Base-by-base conservation (phyloP, 305 asterid species). In the Caryopteris hybrid region DNA sequence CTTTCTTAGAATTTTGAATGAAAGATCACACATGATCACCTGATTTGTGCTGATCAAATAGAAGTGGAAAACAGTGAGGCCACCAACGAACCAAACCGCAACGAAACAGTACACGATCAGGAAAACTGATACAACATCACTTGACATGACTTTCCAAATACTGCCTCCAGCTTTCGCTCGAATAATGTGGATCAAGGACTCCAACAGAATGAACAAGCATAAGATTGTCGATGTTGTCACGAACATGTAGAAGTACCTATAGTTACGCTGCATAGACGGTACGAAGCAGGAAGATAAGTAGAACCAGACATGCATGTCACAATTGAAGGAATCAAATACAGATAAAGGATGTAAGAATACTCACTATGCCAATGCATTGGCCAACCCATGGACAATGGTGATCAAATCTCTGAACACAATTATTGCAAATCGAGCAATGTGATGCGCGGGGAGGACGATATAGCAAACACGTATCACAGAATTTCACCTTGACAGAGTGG, bases 381-480 rank as follows among this genome's bases (percentile, higher is more conserved):
- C 96, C 93, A 31, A 88, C 84, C 93, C 93, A 88, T 4, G 93
- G 93, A 33, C 96, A 88, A 33, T 88, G 96, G 72, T 88, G 96
- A 74, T 88, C 96, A 47, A 86, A 86, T 75, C 80, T 81, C 74
- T 79, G 85, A 27, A 88, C 93, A 61, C 96, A 86, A 56, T 70
- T 70, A 9, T 70, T 70, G 47, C 75, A 70, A 8, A 70, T 70
- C 63, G 75, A 70, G 64, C 95, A 88, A 76, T 88, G 96, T n/a
- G 96, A 88, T n/a, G 92, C 84, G 20, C 96, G 90, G 3, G 96
- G 91, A 62, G 93, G 93, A 21, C 90, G 92, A 51, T 88, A 88
- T 16, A 88, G 79, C 64, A 86, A 50, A 53, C 95, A 88, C 3
- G 93, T 86, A 53, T 88, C 91, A 22, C 96, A 88, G 42, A 79